Evolutionary conservation across 352 stramenopile species (phyloP), one percentile per base, ranked within the genome.

Genomic region (Stramenopiles sp.): DNA sequence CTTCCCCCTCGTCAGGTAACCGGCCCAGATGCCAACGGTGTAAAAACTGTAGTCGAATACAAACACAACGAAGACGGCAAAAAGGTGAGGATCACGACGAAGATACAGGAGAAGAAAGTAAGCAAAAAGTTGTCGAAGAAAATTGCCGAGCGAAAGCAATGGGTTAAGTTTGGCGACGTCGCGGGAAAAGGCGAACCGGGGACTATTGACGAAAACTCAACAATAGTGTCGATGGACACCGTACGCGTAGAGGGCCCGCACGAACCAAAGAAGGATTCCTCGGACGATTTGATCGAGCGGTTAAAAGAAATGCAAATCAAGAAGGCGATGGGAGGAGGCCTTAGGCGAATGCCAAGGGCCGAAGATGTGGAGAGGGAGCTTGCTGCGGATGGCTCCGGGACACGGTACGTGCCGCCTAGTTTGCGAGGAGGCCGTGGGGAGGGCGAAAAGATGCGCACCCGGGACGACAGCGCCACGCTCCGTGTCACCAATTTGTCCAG

Each of bases 401-500:
- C 83, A 82, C 90, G 90, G 79, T 92, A 93, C 78, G 86, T 93
- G 48, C 87, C 87, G 25, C 87, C 87, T 33, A 89, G 84, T 78
- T 80, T 92, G 75, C 86, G 87, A 73, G 84, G 85, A 73, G 85
- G 53, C 31, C 35, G 69, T 2, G 69, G 69, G 4, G 69, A 73
- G 43, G 69, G 69, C 34, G 69, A 74, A 34, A 73, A 68, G 30
- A 43, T 34, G 1, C 32, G 36, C 0, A 0, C 30, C 3, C 84
- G 89, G 76, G 80, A 83, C 36, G 85, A 92, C 80, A 90, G 84
- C 74, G 86, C 86, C 4, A 98, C 94, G 73, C 89, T 99, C 77
- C 92, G 94, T 83, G 94, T 98, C 74, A 98, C 94, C 74, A 99
- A 98, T 83, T 94, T 99, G 77, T 97, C 92, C 33, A 92, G 96